Percentiles rank a stretch among this genome's conserved stretches.
Evolutionary conservation across 345 rosid species (phyloP).

Genomic region (Lenwebbia sp.): DNA sequence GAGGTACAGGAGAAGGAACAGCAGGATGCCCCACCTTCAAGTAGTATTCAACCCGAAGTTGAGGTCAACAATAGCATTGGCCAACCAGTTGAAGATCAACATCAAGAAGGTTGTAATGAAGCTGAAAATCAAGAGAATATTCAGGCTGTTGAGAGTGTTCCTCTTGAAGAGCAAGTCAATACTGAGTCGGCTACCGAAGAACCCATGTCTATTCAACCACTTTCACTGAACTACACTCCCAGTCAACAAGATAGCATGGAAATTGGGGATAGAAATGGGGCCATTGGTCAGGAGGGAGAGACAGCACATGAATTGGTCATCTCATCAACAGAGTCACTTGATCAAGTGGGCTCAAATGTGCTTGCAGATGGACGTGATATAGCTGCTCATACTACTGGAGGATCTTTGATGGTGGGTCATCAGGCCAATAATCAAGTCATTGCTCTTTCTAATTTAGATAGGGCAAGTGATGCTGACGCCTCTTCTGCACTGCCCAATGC

Average conservation of each 20-base stretch:
- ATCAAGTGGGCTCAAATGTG: slow-evolving; percentile 18
- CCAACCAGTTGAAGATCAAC: slow-evolving; percentile 44
- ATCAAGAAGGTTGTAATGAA: slow-evolving; percentile 30
- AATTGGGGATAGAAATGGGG: slow-evolving; percentile 46
- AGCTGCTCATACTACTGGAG: slow-evolving; percentile 16
- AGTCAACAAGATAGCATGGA: slow-evolving; percentile 65
- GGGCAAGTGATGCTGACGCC: slow-evolving; percentile 18
- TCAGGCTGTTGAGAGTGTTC: slow-evolving; percentile 24
- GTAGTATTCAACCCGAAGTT: slow-evolving; percentile 29
- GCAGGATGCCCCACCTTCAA: slow-evolving; percentile 22
- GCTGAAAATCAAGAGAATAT: slow-evolving; percentile 20
- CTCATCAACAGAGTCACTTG: slow-evolving; percentile 30
- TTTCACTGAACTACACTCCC: slow-evolving; percentile 38
- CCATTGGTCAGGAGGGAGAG: slow-evolving; percentile 29
- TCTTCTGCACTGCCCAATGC: slow-evolving; percentile 16
- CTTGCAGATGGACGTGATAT: slow-evolving; percentile 25
- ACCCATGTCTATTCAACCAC: slow-evolving; percentile 35
- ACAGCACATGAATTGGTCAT: slow-evolving; percentile 25
- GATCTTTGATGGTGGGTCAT: slow-evolving; percentile 15
- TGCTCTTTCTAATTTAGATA: slow-evolving; percentile 21
- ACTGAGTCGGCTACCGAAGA: slow-evolving; percentile 14
- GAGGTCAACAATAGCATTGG: slow-evolving; percentile 32
- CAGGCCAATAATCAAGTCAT: slow-evolving; percentile 9
- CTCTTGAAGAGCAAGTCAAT: slow-evolving; percentile 21
- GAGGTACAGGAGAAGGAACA: slow-evolving; percentile 55